phyloP scores from a whole-genome alignment of 352 stramenopile genomes.

The Phytophthora pistaciae region DNA sequence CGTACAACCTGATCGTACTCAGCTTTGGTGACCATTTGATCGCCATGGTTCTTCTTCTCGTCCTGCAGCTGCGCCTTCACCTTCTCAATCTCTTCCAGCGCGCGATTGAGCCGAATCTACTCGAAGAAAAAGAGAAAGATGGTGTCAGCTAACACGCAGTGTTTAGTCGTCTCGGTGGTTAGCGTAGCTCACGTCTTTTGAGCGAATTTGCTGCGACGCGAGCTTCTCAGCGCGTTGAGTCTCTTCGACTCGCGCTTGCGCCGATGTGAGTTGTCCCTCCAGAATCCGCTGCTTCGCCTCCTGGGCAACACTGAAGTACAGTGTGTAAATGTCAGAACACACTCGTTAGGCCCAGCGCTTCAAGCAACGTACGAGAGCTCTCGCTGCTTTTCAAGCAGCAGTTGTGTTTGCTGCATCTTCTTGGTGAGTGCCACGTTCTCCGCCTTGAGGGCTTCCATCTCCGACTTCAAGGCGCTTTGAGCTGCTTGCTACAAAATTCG shows the following conservation, averaged over 20 bases:
- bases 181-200: conserved; percentile 60
- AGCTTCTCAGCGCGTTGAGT: conserved; percentile 69
- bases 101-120: conserved; percentile 78
- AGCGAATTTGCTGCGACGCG: conserved; percentile 72
- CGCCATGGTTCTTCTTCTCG: conserved; percentile 54
- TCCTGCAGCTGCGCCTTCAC: conserved; percentile 72
- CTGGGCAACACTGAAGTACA: conserved; percentile 67
- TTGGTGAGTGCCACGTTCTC: conserved; percentile 62
- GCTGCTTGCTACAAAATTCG: conserved; percentile 47
- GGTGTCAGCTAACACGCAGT: not conserved
- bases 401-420: conserved; percentile 72
- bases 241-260: conserved; percentile 61
- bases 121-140: not conserved
- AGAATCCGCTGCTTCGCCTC: conserved; percentile 80
- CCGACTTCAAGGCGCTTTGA: conserved; percentile 39
- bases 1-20: conserved; percentile 70
- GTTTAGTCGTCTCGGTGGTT: not conserved
- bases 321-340: conserved; percentile 7
- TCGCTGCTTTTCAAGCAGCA: conserved; percentile 81
- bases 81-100: conserved; percentile 81
- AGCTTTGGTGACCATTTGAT: conserved; percentile 56
- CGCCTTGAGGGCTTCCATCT: conserved; percentile 57
- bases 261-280: conserved; percentile 64
- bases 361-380: conserved; percentile 64
- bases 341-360: not conserved